These are phyloP conservation scores for Ramaria rubella DNA, from an alignment of 768 basidiomycete species.

Conservation along the genomic window DNA sequence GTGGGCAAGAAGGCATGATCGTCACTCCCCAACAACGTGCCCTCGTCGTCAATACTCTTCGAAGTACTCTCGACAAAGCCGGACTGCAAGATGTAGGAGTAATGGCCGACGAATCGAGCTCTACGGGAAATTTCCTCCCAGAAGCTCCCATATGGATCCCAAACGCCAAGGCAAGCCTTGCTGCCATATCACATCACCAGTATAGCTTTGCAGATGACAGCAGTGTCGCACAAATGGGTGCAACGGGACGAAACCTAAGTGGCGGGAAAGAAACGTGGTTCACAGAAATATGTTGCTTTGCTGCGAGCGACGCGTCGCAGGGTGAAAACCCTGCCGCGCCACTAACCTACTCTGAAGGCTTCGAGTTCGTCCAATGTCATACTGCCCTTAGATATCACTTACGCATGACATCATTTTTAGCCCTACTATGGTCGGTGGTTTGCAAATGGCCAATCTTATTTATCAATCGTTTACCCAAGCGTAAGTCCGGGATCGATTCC, in stretches of 20 bases:
- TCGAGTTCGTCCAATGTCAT: slow-evolving; percentile 13
- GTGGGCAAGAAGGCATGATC: slow-evolving; percentile 42
- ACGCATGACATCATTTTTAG: neutral
- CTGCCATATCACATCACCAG: slow-evolving; percentile 38
- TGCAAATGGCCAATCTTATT: slow-evolving; percentile 18
- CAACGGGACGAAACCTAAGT: slow-evolving; percentile 13
- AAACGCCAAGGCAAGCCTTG: slow-evolving; percentile 23
- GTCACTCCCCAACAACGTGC: slow-evolving; percentile 37
- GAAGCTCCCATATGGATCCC: slow-evolving; percentile 19
- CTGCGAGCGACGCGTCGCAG: slow-evolving; percentile 13
- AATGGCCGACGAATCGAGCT: slow-evolving; percentile 37
- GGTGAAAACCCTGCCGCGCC: slow-evolving; percentile 14
- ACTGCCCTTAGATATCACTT: neutral
- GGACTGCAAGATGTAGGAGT: slow-evolving; percentile 32
- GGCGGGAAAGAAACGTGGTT: slow-evolving; percentile 19
- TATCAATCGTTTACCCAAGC: slow-evolving; percentile 18
- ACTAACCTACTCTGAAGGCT: slow-evolving; percentile 13
- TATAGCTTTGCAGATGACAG: slow-evolving; percentile 40
- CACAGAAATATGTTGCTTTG: slow-evolving; percentile 23
- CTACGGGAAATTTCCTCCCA: slow-evolving; percentile 14
- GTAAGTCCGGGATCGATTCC: slow-evolving; percentile 8
- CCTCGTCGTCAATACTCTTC: slow-evolving; percentile 34
- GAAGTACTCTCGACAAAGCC: slow-evolving; percentile 24
- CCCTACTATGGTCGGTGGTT: slow-evolving; percentile 19
- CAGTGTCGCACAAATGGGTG: slow-evolving; percentile 11